A percentile compares a stretch with the other conserved stretches of the same genome.
Conservation (phyloP, 129 eudicot genomes). For the Daucus carota region DNA sequence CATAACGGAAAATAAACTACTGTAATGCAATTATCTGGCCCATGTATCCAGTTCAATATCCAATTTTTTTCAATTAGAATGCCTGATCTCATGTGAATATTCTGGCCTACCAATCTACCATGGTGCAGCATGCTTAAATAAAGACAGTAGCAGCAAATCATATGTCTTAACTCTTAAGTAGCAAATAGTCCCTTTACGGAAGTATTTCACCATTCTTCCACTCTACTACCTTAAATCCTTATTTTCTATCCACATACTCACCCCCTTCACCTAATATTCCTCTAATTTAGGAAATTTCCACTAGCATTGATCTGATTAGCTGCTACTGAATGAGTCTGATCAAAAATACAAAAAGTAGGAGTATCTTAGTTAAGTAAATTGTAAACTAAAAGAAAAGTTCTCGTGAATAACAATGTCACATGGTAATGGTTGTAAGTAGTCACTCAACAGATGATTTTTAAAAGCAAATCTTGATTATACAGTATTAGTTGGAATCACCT, state of each 20-base stretch:
- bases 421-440: neutral
- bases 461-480: neutral
- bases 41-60: neutral
- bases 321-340: neutral
- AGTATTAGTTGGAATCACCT: conserved; percentile 31
- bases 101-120: neutral
- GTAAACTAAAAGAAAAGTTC: neutral
- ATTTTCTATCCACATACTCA: neutral
- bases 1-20: neutral
- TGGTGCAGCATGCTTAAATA: neutral
- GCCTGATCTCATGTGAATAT: neutral
- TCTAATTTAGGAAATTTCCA: neutral
- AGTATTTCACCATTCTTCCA: neutral
- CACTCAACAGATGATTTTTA: neutral
- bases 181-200: neutral
- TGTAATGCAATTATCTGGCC: neutral
- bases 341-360: neutral
- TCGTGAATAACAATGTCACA: neutral
- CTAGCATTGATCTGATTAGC: neutral
- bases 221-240: neutral
- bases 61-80: neutral
- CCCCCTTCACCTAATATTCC: neutral
- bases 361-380: too few species aligned
- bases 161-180: neutral
- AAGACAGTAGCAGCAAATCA: neutral